Percentiles rank a stretch among this genome's conserved stretches.
phyloP scores from a whole-genome alignment of 2,329 filamentous ascomycete genomes.

The Cadophora luteo-olivacea region DNA sequence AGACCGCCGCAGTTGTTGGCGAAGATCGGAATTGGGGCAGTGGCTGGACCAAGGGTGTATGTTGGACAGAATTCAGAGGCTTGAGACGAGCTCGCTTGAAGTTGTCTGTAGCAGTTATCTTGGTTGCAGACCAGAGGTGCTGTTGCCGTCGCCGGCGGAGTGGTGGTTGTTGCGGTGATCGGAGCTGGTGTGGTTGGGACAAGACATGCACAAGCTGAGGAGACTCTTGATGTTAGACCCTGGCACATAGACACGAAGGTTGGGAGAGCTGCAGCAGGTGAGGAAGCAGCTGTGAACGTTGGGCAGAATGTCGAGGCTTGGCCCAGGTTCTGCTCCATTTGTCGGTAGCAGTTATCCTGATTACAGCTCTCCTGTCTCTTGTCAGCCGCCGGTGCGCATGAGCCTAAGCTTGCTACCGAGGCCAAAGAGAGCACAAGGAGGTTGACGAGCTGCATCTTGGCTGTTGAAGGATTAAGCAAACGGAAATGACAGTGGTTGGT shows the following conservation, averaged over 20 bases:
- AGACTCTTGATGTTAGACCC: not conserved
- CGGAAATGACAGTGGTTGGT: slow-evolving; percentile 8
- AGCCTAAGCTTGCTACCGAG: slow-evolving; percentile 3
- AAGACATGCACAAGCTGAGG: not conserved
- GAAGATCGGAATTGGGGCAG: not conserved
- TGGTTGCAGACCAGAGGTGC: not conserved
- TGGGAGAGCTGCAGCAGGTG: not conserved
- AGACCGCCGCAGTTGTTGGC: not conserved
- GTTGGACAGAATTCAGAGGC: not conserved
- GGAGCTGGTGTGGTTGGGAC: not conserved
- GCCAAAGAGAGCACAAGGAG: slow-evolving; percentile 8
- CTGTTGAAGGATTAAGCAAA: slow-evolving; percentile 1
- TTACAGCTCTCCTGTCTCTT: not conserved
- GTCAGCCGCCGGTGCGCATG: not conserved
- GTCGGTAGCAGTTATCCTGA: not conserved
- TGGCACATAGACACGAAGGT: not conserved
- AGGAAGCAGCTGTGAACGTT: not conserved
- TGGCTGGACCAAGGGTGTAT: not conserved
- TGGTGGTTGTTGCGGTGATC: not conserved
- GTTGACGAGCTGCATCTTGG: slow-evolving; percentile 16
- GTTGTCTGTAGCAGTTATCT: not conserved
- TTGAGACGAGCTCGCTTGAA: not conserved
- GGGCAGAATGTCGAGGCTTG: not conserved
- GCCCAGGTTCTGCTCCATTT: not conserved
- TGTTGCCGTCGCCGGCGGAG: not conserved